Evolutionary conservation across 78 protist species (phyloP), one percentile per base, ranked within the genome.

Genomic region (Cavenderia fasciculata): DNA sequence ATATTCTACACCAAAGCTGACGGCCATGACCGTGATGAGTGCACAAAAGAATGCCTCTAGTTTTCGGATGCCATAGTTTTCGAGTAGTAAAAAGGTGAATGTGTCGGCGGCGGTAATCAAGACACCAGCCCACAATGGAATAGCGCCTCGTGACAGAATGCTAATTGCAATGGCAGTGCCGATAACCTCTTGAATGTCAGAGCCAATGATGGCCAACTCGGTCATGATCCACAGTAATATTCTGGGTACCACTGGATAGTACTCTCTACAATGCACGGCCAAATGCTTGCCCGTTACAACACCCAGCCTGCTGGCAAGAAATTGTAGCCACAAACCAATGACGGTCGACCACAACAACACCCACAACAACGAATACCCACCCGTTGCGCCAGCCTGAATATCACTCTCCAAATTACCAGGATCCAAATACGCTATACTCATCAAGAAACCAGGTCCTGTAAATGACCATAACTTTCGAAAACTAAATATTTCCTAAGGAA

Each of bases 151-250:
- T 2, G 86, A 82, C 10, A 95, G 63, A 43, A 95, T 62, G 29
- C 74, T 49, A 16, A 95, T 56, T 4, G 94, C 97, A 2, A 95
- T 94, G 7, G 97, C 94, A 1, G 95, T 75, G 27, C 97, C 97
- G 1, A 95, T 74, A 41, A 95, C 96, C 41, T 90, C 97, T 31
- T 63, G 96, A 19, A 88, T 85, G 51, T 94, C 98, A 31, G 88
- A 51, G 40, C 94, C 97, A 23, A 95, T 91, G 62, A 97, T 94
- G 3, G 98, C 95, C 1, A 94, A 31, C 91, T 96, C 98, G 25
- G 87, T 90, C 91, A 96, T 71, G 46, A 93, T 10, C 98, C 98
- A 96, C 29, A 96, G 85, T 1, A 33, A 0, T 18, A 71, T 44
- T 29, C 94, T 69, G 3, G 91, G 68, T 38, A 34, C 25, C 16